These are phyloP conservation scores for Simplicillium aogashimaense DNA, from an alignment of 2,329 filamentous ascomycete species.

Conservation along the genomic window DNA sequence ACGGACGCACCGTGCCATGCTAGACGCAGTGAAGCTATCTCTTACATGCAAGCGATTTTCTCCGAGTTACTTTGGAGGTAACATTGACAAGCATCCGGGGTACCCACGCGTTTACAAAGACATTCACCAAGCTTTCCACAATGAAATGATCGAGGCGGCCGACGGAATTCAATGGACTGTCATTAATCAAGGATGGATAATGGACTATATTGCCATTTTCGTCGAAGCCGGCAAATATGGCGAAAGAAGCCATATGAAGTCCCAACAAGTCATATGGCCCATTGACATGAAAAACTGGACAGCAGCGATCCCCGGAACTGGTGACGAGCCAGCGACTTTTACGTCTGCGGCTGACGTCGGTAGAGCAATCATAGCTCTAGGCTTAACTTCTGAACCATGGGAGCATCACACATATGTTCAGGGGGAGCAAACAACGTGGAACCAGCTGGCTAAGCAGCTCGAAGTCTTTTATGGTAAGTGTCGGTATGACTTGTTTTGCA, in stretches of 20 bases:
- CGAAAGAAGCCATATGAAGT: neutral
- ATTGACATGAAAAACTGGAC: neutral
- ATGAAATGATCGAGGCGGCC: neutral
- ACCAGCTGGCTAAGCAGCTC: neutral
- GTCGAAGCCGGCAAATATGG: neutral
- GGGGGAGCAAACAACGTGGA: neutral
- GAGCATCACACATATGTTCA: neutral
- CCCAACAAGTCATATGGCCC: neutral
- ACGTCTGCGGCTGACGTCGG: neutral
- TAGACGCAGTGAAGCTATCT: conserved; percentile 1
- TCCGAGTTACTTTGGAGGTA: conserved; percentile 1
- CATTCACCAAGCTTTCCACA: neutral
- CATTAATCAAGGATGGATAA: neutral
- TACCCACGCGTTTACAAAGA: conserved; percentile 1
- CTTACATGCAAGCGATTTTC: conserved; percentile 2
- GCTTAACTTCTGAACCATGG: neutral
- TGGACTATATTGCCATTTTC: conserved; percentile 2
- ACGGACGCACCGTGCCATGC: neutral
- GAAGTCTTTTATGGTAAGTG: neutral
- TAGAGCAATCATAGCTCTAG: neutral
- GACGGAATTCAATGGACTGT: conserved; percentile 1
- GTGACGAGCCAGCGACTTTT: neutral
- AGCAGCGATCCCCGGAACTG: neutral
- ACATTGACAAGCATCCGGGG: conserved; percentile 2
- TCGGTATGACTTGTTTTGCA: neutral